A percentile compares a stretch with the other conserved stretches of the same genome.
Evolutionary conservation across 2,329 filamentous ascomycete genomes (phyloP).

Genomic region (Zymoseptoria crescenta): DNA sequence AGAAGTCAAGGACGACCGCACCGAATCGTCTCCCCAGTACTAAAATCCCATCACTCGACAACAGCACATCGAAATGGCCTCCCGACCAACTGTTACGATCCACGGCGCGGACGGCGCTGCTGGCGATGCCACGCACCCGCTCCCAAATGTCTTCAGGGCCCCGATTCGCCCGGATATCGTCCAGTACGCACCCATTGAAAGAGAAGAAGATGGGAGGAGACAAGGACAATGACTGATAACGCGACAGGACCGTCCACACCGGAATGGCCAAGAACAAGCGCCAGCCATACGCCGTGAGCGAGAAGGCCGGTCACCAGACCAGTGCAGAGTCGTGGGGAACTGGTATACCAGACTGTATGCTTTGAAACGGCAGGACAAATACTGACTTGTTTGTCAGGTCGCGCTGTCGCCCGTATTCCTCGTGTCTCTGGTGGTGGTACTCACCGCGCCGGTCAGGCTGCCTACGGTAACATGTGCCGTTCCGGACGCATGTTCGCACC

Average conservation of each 20-base stretch:
- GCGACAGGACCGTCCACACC: conserved; percentile 68
- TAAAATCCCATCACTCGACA: neutral
- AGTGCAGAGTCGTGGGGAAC: conserved; percentile 99
- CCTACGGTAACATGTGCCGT: conserved; percentile 99
- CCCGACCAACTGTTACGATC: conserved; percentile 95
- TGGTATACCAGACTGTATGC: conserved; percentile 47
- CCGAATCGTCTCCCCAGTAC: neutral
- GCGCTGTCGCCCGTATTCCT: conserved; percentile 99
- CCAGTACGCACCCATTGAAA: conserved; percentile 56
- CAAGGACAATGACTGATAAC: conserved; percentile 21
- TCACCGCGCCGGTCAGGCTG: conserved; percentile 99
- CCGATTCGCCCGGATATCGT: conserved; percentile 99
- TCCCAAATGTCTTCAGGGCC: conserved; percentile 93
- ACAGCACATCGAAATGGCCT: conserved; percentile 59
- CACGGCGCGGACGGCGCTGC: conserved; percentile 91
- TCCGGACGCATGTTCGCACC: conserved; percentile 99
- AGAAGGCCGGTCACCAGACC: conserved; percentile 99
- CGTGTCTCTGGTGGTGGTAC: conserved; percentile 99
- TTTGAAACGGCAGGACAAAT: conserved; percentile 7
- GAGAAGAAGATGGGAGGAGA: conserved; percentile 3
- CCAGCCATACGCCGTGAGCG: conserved; percentile 98
- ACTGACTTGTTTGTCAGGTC: conserved; percentile 51
- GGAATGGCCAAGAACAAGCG: conserved; percentile 99
- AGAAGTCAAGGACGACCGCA: neutral
- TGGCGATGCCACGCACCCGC: conserved; percentile 79